Conservation (phyloP, 495 filamentous ascomycete genomes). For the Pyrenula massariospora region DNA sequence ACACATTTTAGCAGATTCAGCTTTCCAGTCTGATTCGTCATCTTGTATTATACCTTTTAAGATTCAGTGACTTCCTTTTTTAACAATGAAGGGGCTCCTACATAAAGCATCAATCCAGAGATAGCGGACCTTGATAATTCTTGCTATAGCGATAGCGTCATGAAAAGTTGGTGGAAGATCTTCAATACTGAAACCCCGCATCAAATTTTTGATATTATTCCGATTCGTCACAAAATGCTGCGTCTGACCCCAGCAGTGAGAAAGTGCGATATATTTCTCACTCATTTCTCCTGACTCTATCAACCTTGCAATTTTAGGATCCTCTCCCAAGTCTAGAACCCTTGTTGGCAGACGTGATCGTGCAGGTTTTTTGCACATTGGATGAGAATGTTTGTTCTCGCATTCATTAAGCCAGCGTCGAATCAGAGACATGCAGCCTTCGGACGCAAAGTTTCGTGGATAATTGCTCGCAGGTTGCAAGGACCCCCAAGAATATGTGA, state of each 20-base stretch:
- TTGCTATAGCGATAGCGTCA: not conserved
- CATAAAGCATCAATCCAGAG: not conserved
- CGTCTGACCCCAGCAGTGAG: not conserved
- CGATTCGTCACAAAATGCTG: not conserved
- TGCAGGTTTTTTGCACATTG: not conserved
- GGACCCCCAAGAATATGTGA: not conserved
- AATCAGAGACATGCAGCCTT: not conserved
- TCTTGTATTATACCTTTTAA: not conserved
- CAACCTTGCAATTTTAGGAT: not conserved
- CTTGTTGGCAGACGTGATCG: not conserved
- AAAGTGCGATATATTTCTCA: not conserved
- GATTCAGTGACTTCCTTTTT: not conserved
- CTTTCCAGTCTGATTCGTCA: not conserved
- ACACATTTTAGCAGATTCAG: not conserved
- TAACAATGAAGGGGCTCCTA: not conserved
- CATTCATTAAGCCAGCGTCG: not conserved
- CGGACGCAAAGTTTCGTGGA: not conserved
- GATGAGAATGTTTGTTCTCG: not conserved
- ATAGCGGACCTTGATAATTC: not conserved
- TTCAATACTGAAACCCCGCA: not conserved
- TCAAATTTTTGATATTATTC: not conserved
- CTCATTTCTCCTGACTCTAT: not conserved
- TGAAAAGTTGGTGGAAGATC: not conserved
- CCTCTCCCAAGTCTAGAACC: not conserved
- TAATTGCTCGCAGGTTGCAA: not conserved